phyloP scores from a whole-genome alignment of 2,329 filamentous ascomycete genomes.

The Curvularia spicifera region DNA sequence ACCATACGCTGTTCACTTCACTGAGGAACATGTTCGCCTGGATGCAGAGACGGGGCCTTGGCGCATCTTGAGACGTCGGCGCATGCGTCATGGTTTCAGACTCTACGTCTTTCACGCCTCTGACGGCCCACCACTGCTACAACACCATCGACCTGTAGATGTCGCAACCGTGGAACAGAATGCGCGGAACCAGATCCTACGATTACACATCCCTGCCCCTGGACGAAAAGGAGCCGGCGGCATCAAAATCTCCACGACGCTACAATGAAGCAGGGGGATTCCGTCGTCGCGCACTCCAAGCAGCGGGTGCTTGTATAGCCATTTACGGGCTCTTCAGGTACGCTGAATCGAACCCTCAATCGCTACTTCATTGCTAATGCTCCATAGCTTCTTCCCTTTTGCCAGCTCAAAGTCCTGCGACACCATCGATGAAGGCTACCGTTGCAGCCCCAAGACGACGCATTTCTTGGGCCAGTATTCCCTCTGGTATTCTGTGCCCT shows the following conservation, averaged over 20 bases:
- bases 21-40: not conserved
- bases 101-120: not conserved
- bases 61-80: not conserved
- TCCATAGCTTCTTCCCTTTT: slow-evolving; percentile 25
- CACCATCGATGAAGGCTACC: slow-evolving; percentile 63
- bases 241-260: slow-evolving; percentile 27
- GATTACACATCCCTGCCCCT: slow-evolving; percentile 40
- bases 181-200: slow-evolving; percentile 32
- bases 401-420: slow-evolving; percentile 55
- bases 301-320: slow-evolving; percentile 25
- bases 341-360: not conserved
- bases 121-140: not conserved
- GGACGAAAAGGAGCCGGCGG: slow-evolving; percentile 36
- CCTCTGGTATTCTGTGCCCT: slow-evolving; percentile 79
- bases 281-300: slow-evolving; percentile 26
- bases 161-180: slow-evolving; percentile 39
- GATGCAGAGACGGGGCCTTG: not conserved
- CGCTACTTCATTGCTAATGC: slow-evolving; percentile 17
- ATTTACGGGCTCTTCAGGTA: slow-evolving; percentile 40
- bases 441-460: slow-evolving; percentile 66
- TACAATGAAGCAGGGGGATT: slow-evolving; percentile 17
- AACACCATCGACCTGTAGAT: slow-evolving; percentile 18
- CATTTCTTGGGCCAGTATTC: slow-evolving; percentile 88
- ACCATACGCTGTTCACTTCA: not conserved
- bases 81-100: slow-evolving; percentile 6